Percentiles rank a stretch among this genome's conserved stretches.
phyloP scores from a whole-genome alignment of 768 basidiomycete genomes.

The Podaxis rugospora region DNA sequence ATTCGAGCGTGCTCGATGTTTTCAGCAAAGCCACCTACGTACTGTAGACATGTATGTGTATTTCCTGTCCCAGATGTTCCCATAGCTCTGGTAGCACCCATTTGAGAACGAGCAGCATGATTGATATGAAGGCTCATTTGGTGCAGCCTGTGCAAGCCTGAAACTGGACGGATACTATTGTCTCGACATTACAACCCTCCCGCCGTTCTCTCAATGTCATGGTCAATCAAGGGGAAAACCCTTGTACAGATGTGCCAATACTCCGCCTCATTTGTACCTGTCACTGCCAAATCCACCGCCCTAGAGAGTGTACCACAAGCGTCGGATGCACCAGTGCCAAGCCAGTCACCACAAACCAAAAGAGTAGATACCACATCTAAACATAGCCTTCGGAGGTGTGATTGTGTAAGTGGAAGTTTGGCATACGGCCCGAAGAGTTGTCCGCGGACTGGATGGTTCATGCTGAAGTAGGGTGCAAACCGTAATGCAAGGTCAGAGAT shows the following conservation, averaged over 20 bases:
- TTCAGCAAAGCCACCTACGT: constrained; percentile 19
- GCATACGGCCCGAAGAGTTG: constrained; percentile 72
- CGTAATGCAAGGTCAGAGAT: constrained; percentile 48
- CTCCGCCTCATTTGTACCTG: constrained; percentile 28
- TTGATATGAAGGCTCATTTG: constrained; percentile 1
- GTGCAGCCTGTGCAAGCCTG: background rate
- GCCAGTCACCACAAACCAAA: constrained; percentile 14
- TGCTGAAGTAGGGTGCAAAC: constrained; percentile 75
- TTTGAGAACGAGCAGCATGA: constrained; percentile 3
- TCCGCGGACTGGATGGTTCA: constrained; percentile 74
- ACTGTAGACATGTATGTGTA: constrained; percentile 31
- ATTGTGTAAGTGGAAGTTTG: constrained; percentile 42
- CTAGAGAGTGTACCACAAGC: constrained; percentile 16
- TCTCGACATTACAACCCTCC: background rate
- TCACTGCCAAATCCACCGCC: constrained; percentile 34
- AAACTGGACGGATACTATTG: background rate
- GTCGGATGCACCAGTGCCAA: background rate
- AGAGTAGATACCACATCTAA: constrained; percentile 54
- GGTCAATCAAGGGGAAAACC: constrained; percentile 12
- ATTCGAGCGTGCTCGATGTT: constrained; percentile 25
- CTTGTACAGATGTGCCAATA: constrained; percentile 32
- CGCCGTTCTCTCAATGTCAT: constrained; percentile 8
- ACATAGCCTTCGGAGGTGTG: constrained; percentile 33
- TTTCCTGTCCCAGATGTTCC: constrained; percentile 12
- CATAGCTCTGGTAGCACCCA: constrained; percentile 9